Evolutionary conservation across 768 basidiomycete genomes (phyloP), one percentile per base, ranked within the genome.

Genomic region (Lentinus tigrinus): DNA sequence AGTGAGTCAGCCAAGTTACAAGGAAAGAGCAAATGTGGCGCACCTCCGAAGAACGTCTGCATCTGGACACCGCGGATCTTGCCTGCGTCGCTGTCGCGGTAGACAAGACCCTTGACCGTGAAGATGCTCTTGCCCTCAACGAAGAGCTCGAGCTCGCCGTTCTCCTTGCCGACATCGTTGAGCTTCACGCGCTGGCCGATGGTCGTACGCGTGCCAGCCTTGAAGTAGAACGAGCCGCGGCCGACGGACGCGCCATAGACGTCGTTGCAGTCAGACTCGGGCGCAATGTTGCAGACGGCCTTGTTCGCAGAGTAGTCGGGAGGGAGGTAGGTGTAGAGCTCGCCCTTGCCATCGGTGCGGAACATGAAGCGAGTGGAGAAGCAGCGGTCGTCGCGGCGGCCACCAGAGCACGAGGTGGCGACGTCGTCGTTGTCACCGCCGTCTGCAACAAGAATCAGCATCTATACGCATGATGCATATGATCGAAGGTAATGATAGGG

Each of bases 1-100:
- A 26, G 40, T 51, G 23, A 44, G 8, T 64, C 63, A 19, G 26
- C 57, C 23, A 36, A 14, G 48, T 48, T 7, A 23, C 43, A 11
- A 14, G 24, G 52, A 24, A 48, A n/a, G 56, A 44, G 24, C 69
- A 42, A 56, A 5, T 17, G 28, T 28, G 58, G 72, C 75, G 59
- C 66, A 81, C 84, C 86, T 47, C 88, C 88, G 63, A 91, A 90
- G 81, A 90, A 90, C n/a, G 88, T 87, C 73, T 90, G 85, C 78
- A 85, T 81, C 70, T 84, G 83, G 56, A 88, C 81, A 21, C 89
- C 89, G 34, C 82, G 78, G 65, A 91, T 80, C 60, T 75, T 77
- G 39, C 83, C 82, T 0, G 72, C 70, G 26, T 67, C 69, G 56
- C 73, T 74, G 58, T 81, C 75, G 48, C 83, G 74, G 31, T 90